Base-by-base conservation (phyloP, 371 early-diverging fungal species). In the Choanephora cucurbitarum region DNA sequence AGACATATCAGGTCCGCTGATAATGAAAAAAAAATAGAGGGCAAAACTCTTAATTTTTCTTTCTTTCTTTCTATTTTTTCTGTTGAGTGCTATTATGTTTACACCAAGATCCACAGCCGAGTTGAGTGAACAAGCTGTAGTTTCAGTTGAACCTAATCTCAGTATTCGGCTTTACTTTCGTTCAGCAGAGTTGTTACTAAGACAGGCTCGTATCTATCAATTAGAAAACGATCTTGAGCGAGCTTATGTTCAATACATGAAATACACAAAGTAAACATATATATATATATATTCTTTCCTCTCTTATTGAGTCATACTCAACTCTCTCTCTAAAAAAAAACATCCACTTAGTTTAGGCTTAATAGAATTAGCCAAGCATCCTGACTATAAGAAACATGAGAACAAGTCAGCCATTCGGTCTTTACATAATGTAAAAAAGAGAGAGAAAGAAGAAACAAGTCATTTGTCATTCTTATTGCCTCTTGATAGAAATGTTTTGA, bases 151-250 rank as follows among this genome's bases (percentile, higher is more conserved):
- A 15, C 67, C 72, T 1, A 70, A 67, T 18, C 79, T 74, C 1
- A 70, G 75, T 47, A 75, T 85, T 60, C 74, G 78, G 31, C 67
- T 77, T 17, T 85, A 81, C 62, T 72, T 82, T 62, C 79, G 83
- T 5, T 77, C 82, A 7, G 85, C 83, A 6, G 76, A 79, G 23
- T 63, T 71, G 2, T 44, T 82, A 22, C 67, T 77, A 31, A 77
- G 73, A 47, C 85, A 85, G 74, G 85, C 81, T 54, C 50, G 70
- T 50, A 66, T 81, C 11, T 85, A 85, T 58, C 66, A 64, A 40
- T 49, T 44, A 13, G 85, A 85, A 69, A 57, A 73, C 32, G 83
- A 85, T 55, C 52, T 75, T 9, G 76, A 80, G 43, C 75, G 75
- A 44, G 78, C 82, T 1, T 85, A 82, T 50, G 55, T 80, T 10